Evolutionary conservation across 768 basidiomycete species (phyloP), one percentile per base, ranked within the genome.

Genomic region (Amanita subjunquillea): DNA sequence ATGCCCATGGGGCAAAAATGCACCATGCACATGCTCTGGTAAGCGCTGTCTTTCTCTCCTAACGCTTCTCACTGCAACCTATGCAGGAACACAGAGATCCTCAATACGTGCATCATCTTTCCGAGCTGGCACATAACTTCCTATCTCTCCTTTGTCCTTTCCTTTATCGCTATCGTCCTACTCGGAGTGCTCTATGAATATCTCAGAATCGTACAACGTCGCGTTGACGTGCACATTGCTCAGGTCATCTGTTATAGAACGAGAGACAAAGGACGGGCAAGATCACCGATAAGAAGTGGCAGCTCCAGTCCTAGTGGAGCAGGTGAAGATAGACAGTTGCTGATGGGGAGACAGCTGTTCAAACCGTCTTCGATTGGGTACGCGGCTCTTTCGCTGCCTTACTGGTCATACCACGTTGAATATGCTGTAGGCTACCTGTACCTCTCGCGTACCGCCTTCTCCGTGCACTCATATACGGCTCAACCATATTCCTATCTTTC

Each of bases 21-120:
- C 64, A 68, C 78, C 6, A 85, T 87, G 82, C 70, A 87, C 66
- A 91, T 91, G 89, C 79, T 91, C 59, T 91, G 87, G 82, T 83
- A 57, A 43, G 63, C 47, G 2, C 22, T 61, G 20, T 20, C 29
- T 6, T 22, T 27, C 6, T 36, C 50, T 23, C 17, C 23, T n/a
- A 20, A 20, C n/a, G 9, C 15, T 40, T 39, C 32, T 55, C 52
- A 17, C 34, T n/a, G 30, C 30, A 7, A 32, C 32, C 6, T 22
- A 36, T 54, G 17, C 55, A 80, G 80, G 85, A 90, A 90, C 68
- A 85, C 85, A 37, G 79, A 90, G 51, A 77, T 88, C 59, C 67
- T 82, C 63, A 74, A 88, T 68, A 88, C 87, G 42, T 91, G 88
- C 69, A 73, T 91, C 67, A 83, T 92, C 68, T 90, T 91, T 70